phyloP scores from a whole-genome alignment of 148 eudicot genomes.

The Cornus kousa region DNA sequence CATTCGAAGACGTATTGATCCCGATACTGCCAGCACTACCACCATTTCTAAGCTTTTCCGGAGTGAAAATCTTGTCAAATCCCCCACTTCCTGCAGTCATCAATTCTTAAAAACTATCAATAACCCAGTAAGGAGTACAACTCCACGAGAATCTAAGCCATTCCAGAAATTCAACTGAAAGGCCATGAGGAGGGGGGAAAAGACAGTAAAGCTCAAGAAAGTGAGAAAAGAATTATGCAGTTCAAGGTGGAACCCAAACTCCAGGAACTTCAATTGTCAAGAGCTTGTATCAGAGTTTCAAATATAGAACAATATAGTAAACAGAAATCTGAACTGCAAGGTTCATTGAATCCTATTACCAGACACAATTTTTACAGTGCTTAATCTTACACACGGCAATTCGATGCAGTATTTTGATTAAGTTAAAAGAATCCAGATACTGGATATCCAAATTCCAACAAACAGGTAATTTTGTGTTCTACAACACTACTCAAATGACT shows the following conservation, averaged over 20 bases:
- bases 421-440: too few species aligned
- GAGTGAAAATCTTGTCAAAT: slow-evolving; percentile 57
- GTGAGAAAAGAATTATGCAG: neutral
- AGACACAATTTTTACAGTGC: neutral
- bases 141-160: neutral
- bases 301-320: neutral
- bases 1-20: slow-evolving; percentile 29
- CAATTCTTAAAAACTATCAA: neutral
- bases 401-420: neutral
- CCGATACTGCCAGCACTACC: slow-evolving; percentile 26
- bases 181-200: neutral
- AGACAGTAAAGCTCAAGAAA: too few species aligned
- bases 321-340: too few species aligned
- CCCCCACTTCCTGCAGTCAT: slow-evolving; percentile 69
- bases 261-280: neutral
- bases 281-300: neutral
- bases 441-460: too few species aligned
- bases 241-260: too few species aligned
- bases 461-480: too few species aligned
- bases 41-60: slow-evolving; percentile 34
- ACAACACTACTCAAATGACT: neutral
- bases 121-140: neutral
- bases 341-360: neutral
- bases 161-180: neutral
- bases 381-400: neutral